These are phyloP conservation scores for Dalbergia oliveri DNA, from an alignment of 306 rosid genomes.

Conservation along the genomic window DNA sequence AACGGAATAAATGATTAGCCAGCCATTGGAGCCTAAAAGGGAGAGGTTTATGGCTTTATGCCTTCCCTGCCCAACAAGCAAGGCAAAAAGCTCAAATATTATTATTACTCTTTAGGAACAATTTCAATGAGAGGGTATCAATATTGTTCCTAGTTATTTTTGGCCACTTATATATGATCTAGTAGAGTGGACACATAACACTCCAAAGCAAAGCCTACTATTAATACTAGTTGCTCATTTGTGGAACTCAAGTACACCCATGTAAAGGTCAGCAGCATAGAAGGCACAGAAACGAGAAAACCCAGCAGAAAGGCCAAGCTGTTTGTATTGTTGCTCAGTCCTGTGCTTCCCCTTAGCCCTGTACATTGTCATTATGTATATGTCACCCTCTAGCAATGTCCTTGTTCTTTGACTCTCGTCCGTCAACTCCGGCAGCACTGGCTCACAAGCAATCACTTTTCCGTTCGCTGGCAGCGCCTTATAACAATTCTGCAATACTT, in stretches of 20 bases:
- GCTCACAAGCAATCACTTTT: slow-evolving; percentile 61
- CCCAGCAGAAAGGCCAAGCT: slow-evolving; percentile 62
- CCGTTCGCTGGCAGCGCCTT: slow-evolving; percentile 68
- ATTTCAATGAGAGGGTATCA: too few relatives aligned
- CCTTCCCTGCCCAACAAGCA: slow-evolving; percentile 39
- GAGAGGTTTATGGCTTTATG: background rate
- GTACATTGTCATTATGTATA: slow-evolving; percentile 65
- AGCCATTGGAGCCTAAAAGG: background rate
- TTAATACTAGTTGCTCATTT: slow-evolving; percentile 42
- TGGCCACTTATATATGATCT: too few relatives aligned
- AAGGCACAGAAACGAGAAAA: slow-evolving; percentile 56
- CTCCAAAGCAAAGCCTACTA: background rate
- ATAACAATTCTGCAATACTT: slow-evolving; percentile 63
- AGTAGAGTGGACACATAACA: background rate
- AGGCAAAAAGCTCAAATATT: slow-evolving; percentile 12
- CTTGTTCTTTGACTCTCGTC: slow-evolving; percentile 53
- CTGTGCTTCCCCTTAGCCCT: slow-evolving; percentile 62
- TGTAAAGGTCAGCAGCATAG: background rate
- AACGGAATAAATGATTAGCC: slow-evolving; percentile 21
- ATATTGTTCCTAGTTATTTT: too few relatives aligned
- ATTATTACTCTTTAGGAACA: background rate
- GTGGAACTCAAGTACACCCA: background rate
- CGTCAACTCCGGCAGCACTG: too few relatives aligned
- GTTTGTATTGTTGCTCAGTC: slow-evolving; percentile 9
- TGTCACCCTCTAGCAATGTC: slow-evolving; percentile 63